phyloP scores from a whole-genome alignment of 1,284 basidiomycete genomes.

The Hortiboletus rubellus region DNA sequence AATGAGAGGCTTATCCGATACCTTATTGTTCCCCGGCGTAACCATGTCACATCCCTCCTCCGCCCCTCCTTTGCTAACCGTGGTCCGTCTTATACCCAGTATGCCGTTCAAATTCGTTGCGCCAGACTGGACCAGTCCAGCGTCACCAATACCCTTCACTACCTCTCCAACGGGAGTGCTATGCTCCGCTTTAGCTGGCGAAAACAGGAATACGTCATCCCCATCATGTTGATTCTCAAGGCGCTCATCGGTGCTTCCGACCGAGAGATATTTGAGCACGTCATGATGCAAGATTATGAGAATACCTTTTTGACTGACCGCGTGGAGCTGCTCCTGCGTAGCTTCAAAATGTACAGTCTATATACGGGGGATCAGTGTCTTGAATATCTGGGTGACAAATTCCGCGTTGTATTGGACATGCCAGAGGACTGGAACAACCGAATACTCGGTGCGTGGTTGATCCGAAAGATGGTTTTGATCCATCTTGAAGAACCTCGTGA shows the following conservation, averaged over 20 bases:
- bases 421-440: constrained; percentile 94
- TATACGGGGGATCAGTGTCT: constrained; percentile 93
- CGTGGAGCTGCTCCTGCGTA: constrained; percentile 95
- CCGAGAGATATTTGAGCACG: constrained; percentile 97
- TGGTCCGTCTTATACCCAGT: constrained; percentile 92
- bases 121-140: constrained; percentile 90
- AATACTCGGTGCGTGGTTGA: constrained; percentile 81
- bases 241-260: constrained; percentile 94
- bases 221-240: constrained; percentile 96
- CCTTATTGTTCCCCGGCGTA: constrained; percentile 87
- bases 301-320: constrained; percentile 99
- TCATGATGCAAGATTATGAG: constrained; percentile 96
- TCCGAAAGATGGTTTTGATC: constrained; percentile 88
- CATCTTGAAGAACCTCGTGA: constrained; percentile 90
- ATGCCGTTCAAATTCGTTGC: constrained; percentile 95
- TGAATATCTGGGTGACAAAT: constrained; percentile 97
- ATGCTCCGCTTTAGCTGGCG: constrained; percentile 97
- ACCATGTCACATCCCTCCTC: constrained; percentile 86
- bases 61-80: constrained; percentile 89
- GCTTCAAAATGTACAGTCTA: constrained; percentile 91
- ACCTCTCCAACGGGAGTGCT: constrained; percentile 93
- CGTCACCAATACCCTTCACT: constrained; percentile 95
- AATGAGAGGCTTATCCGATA: constrained; percentile 99
- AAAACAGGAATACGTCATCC: constrained; percentile 99
- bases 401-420: constrained; percentile 87